phyloP scores from a whole-genome alignment of 1,284 basidiomycete genomes.

The Melampsora occidentalis region DNA sequence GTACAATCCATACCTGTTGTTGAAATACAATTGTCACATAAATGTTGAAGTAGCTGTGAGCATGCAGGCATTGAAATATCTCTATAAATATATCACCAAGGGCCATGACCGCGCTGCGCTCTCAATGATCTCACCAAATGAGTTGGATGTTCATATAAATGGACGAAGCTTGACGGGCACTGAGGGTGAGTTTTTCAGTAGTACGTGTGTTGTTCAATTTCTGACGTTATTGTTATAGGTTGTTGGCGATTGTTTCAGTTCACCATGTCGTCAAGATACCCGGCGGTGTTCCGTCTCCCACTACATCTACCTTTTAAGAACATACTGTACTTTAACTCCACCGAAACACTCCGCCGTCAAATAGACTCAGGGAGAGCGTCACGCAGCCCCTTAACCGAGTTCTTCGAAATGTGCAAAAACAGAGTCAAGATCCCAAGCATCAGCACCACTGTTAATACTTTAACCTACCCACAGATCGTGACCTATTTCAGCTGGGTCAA shows the following conservation, averaged over 20 bases:
- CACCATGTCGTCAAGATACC: not conserved
- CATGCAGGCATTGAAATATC: not conserved
- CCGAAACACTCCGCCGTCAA: not conserved
- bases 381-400: not conserved
- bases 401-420: not conserved
- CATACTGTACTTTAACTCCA: not conserved
- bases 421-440: not conserved
- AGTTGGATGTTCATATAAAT: not conserved
- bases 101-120: too few relatives aligned
- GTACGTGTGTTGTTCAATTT: too few relatives aligned
- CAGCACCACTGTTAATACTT: not conserved
- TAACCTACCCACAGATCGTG: not conserved
- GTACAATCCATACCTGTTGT: slow-evolving; percentile 3
- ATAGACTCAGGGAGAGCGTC: not conserved
- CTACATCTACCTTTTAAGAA: not conserved
- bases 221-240: too few relatives aligned
- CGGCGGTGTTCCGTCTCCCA: not conserved
- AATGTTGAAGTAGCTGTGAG: slow-evolving; percentile 18
- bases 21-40: slow-evolving; percentile 17
- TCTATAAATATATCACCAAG: slow-evolving; percentile 34
- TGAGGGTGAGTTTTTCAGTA: slow-evolving; percentile 9
- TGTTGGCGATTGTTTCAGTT: slow-evolving; percentile 1
- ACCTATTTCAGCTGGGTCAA: slow-evolving; percentile 11
- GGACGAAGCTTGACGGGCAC: not conserved
- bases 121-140: not conserved